phyloP scores from a whole-genome alignment of 2,329 filamentous ascomycete species.

The Apiospora sp. region DNA sequence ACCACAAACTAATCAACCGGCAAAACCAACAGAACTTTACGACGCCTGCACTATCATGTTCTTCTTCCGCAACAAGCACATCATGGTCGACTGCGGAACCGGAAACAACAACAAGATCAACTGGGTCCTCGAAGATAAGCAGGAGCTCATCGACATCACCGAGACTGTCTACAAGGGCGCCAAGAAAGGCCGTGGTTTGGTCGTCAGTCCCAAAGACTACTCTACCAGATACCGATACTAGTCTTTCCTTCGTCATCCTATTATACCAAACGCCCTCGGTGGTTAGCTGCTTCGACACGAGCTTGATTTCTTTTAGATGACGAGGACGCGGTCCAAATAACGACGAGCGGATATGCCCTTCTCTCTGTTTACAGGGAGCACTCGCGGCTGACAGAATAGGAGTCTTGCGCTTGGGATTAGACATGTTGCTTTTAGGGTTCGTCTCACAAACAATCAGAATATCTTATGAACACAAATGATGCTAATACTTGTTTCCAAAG shows the following conservation, averaged over 20 bases:
- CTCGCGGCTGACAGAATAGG: not conserved
- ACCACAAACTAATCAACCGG: slow-evolving; percentile 27
- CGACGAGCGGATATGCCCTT: slow-evolving; percentile 2
- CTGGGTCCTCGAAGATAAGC: slow-evolving; percentile 96
- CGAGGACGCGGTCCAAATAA: not conserved
- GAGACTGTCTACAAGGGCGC: slow-evolving; percentile 98
- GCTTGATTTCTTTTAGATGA: not conserved
- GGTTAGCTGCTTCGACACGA: not conserved
- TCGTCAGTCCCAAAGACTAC: slow-evolving; percentile 90
- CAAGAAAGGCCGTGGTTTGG: slow-evolving; percentile 95
- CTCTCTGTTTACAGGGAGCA: not conserved
- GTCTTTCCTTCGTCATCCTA: not conserved
- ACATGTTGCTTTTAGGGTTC: slow-evolving; percentile 41
- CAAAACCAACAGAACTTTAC: slow-evolving; percentile 63
- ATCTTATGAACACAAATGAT: slow-evolving; percentile 39
- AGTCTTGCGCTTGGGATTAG: slow-evolving; percentile 3
- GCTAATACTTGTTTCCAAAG: slow-evolving; percentile 37
- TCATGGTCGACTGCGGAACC: slow-evolving; percentile 98
- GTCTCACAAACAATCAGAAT: slow-evolving; percentile 44
- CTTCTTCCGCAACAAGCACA: slow-evolving; percentile 98
- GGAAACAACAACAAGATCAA: slow-evolving; percentile 99
- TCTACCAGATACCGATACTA: slow-evolving; percentile 43
- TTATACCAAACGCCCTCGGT: no score
- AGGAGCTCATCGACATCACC: slow-evolving; percentile 97
- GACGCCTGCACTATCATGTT: slow-evolving; percentile 96